These are phyloP conservation scores for Agarophyton chilense DNA, from an alignment of 23 red algal genomes.

Conservation along the genomic window DNA sequence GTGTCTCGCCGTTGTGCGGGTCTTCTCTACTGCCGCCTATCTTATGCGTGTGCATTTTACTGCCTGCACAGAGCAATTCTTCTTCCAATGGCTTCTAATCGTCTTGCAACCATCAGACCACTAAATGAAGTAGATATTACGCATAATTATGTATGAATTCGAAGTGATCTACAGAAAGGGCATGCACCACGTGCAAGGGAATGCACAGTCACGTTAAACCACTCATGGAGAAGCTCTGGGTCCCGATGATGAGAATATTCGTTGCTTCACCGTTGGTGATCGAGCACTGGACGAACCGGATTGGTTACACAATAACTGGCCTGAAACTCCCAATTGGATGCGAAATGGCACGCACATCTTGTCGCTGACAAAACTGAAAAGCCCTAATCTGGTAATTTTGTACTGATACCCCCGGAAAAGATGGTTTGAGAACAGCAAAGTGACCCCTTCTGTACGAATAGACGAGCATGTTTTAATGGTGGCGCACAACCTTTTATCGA, in stretches of 20 bases:
- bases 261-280: no score
- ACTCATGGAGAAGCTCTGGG: not conserved
- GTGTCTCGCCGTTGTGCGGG: not conserved
- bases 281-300: no score
- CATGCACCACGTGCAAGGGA: not conserved
- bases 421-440: not conserved
- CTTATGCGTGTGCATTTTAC: not conserved
- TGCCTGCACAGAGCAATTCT: not conserved
- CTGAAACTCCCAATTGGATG: no score
- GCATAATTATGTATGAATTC: not conserved
- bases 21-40: not conserved
- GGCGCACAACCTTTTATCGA: no score
- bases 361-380: not conserved
- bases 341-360: not conserved
- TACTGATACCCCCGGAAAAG: slow-evolving; percentile 21
- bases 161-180: not conserved
- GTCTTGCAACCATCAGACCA: not conserved
- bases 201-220: no score
- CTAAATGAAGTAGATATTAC: not conserved
- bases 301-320: no score
- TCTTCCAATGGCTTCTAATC: not conserved
- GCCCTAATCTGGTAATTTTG: not conserved
- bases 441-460: no score
- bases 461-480: no score
- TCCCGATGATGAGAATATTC: not conserved